Conservation (phyloP, 2,329 filamentous ascomycete species). For the Fusarium graminum region DNA sequence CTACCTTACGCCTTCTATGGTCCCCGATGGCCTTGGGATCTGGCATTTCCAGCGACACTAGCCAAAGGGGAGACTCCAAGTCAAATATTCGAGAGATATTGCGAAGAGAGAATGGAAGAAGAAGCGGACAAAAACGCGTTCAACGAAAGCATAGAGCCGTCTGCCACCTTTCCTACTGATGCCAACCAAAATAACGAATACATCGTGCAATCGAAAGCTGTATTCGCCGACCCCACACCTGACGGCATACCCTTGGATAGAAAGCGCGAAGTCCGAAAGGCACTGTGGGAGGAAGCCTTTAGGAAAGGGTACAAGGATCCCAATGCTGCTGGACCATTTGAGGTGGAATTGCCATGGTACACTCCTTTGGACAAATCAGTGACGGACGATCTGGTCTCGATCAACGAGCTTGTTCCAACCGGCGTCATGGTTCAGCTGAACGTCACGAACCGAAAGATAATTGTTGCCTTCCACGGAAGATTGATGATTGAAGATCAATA, state of each 20-base stretch:
- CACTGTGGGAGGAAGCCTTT: not conserved
- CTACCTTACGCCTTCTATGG: not conserved
- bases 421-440: conserved; percentile 2
- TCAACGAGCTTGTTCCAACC: not conserved
- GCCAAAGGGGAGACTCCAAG: not conserved
- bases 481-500: no score
- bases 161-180: fast-evolving
- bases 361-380: not conserved
- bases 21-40: conserved; percentile 12
- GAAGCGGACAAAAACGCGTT: fast-evolving
- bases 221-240: not conserved
- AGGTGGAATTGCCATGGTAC: not conserved
- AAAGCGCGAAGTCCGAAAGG: not conserved
- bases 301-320: not conserved
- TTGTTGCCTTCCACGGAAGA: not conserved
- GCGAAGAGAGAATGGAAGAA: not conserved
- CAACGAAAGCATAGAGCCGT: not conserved
- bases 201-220: not conserved
- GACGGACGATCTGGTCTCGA: not conserved
- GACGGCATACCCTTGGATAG: not conserved
- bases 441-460: not conserved
- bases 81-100: not conserved
- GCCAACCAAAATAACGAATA: not conserved
- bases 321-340: conserved; percentile 1
- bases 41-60: not conserved